Evolutionary conservation across 1,139 yeast species (phyloP).

Genomic region (Diutina sp.): DNA sequence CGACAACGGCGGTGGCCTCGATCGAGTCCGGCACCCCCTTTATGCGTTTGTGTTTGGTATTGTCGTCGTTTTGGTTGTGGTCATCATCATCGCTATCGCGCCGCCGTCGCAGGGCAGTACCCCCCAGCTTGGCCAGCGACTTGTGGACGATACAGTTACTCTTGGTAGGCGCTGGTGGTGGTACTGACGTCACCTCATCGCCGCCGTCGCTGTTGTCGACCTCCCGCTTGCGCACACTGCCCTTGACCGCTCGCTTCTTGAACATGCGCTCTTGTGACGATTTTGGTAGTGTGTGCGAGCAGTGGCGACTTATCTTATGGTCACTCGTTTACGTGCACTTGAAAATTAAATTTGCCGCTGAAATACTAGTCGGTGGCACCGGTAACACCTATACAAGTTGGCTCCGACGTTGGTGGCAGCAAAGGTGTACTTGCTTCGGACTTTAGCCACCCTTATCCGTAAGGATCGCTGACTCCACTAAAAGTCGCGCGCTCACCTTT

Average conservation of each 20-base stretch:
- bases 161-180: neutral
- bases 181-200: neutral
- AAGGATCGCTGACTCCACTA: too few relatives aligned
- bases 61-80: too few relatives aligned
- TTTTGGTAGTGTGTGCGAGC: neutral
- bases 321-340: too few relatives aligned
- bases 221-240: neutral
- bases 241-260: neutral
- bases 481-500: neutral
- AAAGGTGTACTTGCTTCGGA: too few relatives aligned
- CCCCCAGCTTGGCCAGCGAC: neutral
- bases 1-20: slow-evolving; percentile 33
- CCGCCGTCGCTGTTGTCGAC: neutral
- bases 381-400: too few relatives aligned
- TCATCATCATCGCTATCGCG: neutral
- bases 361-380: too few relatives aligned
- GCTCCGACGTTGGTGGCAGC: too few relatives aligned
- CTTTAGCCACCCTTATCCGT: too few relatives aligned
- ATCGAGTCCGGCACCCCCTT: neutral
- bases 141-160: neutral
- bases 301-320: neutral
- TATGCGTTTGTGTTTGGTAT: neutral
- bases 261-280: neutral
- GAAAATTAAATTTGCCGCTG: too few relatives aligned
- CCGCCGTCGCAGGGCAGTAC: neutral